A percentile compares a stretch with the other conserved stretches of the same genome.
Evolutionary conservation across 352 stramenopile genomes (phyloP).

Genomic region (Phytophthora tentaculata): DNA sequence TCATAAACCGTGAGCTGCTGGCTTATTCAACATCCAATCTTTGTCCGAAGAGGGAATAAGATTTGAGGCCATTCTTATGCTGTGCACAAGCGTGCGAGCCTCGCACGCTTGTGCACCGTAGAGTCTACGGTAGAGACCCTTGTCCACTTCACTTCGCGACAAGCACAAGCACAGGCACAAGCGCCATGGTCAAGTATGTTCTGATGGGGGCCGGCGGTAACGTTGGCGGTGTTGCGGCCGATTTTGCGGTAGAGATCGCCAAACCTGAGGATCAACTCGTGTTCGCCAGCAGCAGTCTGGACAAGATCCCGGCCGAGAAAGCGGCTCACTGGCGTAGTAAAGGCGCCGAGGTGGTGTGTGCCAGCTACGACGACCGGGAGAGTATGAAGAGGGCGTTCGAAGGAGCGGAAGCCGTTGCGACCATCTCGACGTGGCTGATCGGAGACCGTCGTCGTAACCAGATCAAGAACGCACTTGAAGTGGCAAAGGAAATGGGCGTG

Average conservation of each 20-base stretch:
- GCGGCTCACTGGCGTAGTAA: constrained; percentile 27
- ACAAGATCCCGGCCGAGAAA: constrained; percentile 27
- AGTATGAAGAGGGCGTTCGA: constrained; percentile 34
- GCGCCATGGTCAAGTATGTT: constrained; percentile 32
- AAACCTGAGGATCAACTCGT: constrained; percentile 38
- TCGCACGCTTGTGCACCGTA: too few relatives aligned
- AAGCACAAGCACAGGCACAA: background rate
- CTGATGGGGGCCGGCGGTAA: constrained; percentile 34
- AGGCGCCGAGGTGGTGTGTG: constrained; percentile 26
- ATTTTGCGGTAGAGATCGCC: constrained; percentile 33
- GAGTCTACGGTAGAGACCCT: too few relatives aligned
- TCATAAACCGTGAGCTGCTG: too few relatives aligned
- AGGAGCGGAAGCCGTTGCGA: constrained; percentile 25
- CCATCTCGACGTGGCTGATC: constrained; percentile 39
- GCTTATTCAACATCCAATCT: background rate
- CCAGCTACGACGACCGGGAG: constrained; percentile 33
- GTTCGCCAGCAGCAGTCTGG: constrained; percentile 33
- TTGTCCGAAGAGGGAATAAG: constrained; percentile 2
- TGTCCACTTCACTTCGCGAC: constrained; percentile 3
- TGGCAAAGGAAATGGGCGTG: constrained; percentile 24
- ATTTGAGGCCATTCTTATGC: background rate
- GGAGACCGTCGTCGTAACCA: constrained; percentile 33
- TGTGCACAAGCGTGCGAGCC: background rate
- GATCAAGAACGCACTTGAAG: constrained; percentile 28
- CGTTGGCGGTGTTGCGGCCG: constrained; percentile 27